Base-by-base conservation (phyloP, 768 basidiomycete genomes). In the Hebeloma cylindrosporum region DNA sequence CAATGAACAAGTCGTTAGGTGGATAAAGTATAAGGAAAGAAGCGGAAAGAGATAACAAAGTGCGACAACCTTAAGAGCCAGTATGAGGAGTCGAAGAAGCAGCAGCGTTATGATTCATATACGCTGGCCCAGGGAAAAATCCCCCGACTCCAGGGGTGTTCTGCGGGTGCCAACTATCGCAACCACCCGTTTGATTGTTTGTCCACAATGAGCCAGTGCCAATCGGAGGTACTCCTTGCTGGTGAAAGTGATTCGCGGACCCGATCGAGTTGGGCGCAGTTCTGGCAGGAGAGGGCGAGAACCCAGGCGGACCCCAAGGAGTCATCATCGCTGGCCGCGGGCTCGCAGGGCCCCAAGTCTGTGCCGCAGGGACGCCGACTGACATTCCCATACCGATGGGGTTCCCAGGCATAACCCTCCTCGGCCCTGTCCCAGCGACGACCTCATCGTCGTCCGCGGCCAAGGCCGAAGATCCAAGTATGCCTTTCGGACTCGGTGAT, bases 361-460 rank as follows among this genome's bases (percentile, higher is more conserved):
- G 75, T 11, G 13, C 64, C 51, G 56, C 38, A 25, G 57, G 49
- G n/a, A 54, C 54, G 17, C 58, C 56, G 20, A 40, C 35, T 3
- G 34, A 41, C 22, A 47, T 30, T 8, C 52, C 45, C 26, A 51
- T 39, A 17, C 53, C 52, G 20, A 59, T 52, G 3, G 49, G 45
- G 14, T 58, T 50, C 6, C 54, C 53, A 32, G 56, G 51, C 14
- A 65, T 65, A 26, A 63, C 67, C 36, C 79, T 62, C 27, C 77
- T 67, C 5, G 73, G 71, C 13, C 74, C 65, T 29, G 73, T 65
- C 7, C 65, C 60, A 6, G 68, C 59, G 11, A 90, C 77, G 8
- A 89, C 83, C 58, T 90, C 88, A 59, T 91, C 88, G 48, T 88
- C 88, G 48, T 88, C 87, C 10, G 86, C 79, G 2, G 82, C 79